These are phyloP conservation scores for Magnaporthiopsis rhizophila DNA, from an alignment of 2,329 filamentous ascomycete species.

Conservation along the genomic window DNA sequence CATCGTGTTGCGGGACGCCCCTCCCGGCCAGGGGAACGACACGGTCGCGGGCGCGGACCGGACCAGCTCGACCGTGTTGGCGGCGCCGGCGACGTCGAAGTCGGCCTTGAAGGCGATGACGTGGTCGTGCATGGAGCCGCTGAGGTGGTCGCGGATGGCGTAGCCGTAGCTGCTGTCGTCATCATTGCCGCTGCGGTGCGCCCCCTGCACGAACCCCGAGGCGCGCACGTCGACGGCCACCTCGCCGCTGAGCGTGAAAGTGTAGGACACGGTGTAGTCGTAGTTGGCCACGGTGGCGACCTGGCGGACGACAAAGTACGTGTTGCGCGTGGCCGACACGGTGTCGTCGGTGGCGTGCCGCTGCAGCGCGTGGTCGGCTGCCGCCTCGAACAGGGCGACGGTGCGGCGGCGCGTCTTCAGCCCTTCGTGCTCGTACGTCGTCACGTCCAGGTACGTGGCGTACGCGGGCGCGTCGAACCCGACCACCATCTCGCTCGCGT, in stretches of 20 bases:
- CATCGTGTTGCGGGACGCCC: conserved; percentile 41
- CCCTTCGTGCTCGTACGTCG: conserved; percentile 34
- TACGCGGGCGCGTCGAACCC: conserved; percentile 45
- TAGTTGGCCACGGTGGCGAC: conserved; percentile 47
- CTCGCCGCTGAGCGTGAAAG: conserved; percentile 42
- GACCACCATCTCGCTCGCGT: conserved; percentile 33
- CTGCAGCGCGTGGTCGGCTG: conserved; percentile 38
- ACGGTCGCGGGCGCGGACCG: conserved; percentile 23
- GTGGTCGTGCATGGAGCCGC: conserved; percentile 46
- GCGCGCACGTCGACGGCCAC: conserved; percentile 43
- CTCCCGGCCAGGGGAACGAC: conserved; percentile 41
- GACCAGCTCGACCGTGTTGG: conserved; percentile 34
- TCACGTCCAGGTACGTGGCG: conserved; percentile 40
- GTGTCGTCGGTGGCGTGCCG: conserved; percentile 36
- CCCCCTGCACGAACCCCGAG: conserved; percentile 45
- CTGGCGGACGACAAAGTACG: conserved; percentile 35
- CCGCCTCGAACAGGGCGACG: conserved; percentile 49
- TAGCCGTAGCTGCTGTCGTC: conserved; percentile 33
- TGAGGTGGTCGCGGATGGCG: conserved; percentile 38
- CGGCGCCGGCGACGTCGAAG: conserved; percentile 38
- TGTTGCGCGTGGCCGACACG: conserved; percentile 38
- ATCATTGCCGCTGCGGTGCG: conserved; percentile 35
- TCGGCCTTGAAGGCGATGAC: conserved; percentile 48
- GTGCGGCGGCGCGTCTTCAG: conserved; percentile 37
- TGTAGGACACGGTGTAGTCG: conserved; percentile 42